These are phyloP conservation scores for Pharus latifolius DNA, from an alignment of 176 grass and related monocot genomes.

Conservation along the genomic window DNA sequence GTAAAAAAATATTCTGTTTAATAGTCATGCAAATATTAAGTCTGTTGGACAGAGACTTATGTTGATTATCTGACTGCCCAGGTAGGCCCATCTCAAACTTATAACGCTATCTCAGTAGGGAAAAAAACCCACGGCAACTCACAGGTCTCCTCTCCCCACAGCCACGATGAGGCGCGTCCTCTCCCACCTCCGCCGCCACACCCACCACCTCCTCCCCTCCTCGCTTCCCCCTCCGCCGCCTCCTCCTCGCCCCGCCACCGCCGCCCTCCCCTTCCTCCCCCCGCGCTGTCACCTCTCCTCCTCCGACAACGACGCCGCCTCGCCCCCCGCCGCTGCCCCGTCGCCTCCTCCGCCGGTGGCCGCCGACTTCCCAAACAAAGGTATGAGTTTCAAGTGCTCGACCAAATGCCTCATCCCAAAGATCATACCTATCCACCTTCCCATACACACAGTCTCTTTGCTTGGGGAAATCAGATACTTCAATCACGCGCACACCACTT, in stretches of 20 bases:
- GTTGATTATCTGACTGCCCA: too few relatives aligned
- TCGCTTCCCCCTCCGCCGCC: neutral
- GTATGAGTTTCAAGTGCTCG: conserved; percentile 10
- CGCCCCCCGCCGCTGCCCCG: neutral
- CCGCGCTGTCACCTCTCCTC: conserved; percentile 1
- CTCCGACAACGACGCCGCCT: neutral
- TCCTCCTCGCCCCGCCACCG: neutral
- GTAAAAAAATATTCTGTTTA: too few relatives aligned
- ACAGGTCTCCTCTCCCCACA: neutral
- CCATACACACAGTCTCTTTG: neutral
- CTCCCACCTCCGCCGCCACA: conserved; percentile 7
- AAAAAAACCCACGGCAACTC: neutral
- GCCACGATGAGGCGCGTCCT: conserved; percentile 40
- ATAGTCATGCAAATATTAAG: too few relatives aligned
- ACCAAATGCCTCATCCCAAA: neutral
- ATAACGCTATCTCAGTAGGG: too few relatives aligned
- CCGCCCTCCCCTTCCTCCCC: conserved; percentile 14
- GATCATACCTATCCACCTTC: neutral
- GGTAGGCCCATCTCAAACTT: too few relatives aligned
- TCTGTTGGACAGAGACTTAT: too few relatives aligned
- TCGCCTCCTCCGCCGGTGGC: neutral
- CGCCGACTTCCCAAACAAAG: conserved; percentile 23
- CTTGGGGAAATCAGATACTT: neutral
- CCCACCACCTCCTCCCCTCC: neutral
- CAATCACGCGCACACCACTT: neutral